Evolutionary conservation across 2,329 filamentous ascomycete genomes (phyloP).

Genomic region (Dryadomyces quercivorus): DNA sequence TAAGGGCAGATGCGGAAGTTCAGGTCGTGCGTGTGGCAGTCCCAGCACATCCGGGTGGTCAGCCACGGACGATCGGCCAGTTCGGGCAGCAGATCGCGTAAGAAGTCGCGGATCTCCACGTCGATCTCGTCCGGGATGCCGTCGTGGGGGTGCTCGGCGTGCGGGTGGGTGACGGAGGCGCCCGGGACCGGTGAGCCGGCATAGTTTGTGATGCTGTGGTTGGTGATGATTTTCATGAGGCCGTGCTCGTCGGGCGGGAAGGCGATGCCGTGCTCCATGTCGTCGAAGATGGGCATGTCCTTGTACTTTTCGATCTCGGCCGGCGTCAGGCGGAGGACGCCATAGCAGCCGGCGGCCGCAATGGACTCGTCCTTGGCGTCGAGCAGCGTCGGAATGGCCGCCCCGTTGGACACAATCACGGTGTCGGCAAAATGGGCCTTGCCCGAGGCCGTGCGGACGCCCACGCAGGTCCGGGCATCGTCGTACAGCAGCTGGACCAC

Average conservation of each 20-base stretch:
- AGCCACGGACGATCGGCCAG: constrained; percentile 35
- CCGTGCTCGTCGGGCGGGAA: constrained; percentile 37
- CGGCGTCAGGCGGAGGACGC: constrained; percentile 44
- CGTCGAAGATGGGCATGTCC: constrained; percentile 22
- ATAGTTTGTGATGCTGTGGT: constrained; percentile 38
- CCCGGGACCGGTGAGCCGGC: constrained; percentile 15
- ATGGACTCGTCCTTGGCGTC: constrained; percentile 45
- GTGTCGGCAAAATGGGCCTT: constrained; percentile 33
- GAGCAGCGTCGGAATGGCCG: constrained; percentile 44
- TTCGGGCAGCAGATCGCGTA: constrained; percentile 36
- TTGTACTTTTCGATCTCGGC: constrained; percentile 42
- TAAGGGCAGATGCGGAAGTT: constrained; percentile 54
- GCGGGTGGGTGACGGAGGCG: constrained; percentile 12
- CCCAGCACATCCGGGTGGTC: constrained; percentile 51
- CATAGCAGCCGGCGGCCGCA: constrained; percentile 51
- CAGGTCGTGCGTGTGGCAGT: constrained; percentile 47
- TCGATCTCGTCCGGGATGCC: constrained; percentile 37
- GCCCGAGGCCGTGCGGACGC: constrained; percentile 35
- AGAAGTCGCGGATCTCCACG: constrained; percentile 35
- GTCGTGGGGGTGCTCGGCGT: constrained; percentile 17
- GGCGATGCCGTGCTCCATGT: constrained; percentile 27
- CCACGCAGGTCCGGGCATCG: constrained; percentile 24
- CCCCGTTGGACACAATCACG: constrained; percentile 42
- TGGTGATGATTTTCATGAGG: constrained; percentile 41
- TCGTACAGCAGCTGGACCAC: constrained; percentile 15